Evolutionary conservation across 2,329 filamentous ascomycete species (phyloP), one percentile per base, ranked within the genome.

Genomic region (Sporothrix humicola): DNA sequence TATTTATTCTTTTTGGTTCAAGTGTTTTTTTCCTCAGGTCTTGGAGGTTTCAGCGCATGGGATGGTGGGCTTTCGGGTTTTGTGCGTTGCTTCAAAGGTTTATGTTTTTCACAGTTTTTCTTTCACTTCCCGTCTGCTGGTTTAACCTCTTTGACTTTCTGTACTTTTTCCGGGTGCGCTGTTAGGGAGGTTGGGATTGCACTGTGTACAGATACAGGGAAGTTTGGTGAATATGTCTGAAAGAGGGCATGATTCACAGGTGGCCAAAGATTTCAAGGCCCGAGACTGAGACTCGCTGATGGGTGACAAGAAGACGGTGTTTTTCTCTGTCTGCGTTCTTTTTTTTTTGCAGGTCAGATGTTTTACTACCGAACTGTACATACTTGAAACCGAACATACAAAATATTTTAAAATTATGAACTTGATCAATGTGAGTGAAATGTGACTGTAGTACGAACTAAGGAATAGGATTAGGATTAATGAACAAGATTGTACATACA

Each of bases 301-400:
- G 5, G 42, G 61, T 10, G 31, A 15, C 26, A 13, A 46, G 13
- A 54, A 9, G 50, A 23, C n/a, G 66, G 48, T 54, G 26, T 26
- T 42, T 23, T 6, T 26, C 56, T 59, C 68, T 58, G 17, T 46
- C 68, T 70, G 68, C 65, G 59, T 42, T 63, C 20, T 20, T 52
- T 37, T 52, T n/a, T 46, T 42, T 42, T 52, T 48, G 59, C 65
- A 68, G 50, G 48, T 20, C 68, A 70, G 52, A 70, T 59, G 52
- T 70, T 58, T 70, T 70, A 69, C 48, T 69, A 69, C 66, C 48
- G 31, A 26, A 54, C 50, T 74, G 73, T 74, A 72, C 70, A 74
- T 72, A 74, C 54, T 66, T 72, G 70, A 74, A 74, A 61, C 52
- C 42, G 71, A 74, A 74, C 71, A 74, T 73, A 71, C 8, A 10